Conservation (phyloP, 169 alveolate genomes). For the Plasmodium malariae region DNA sequence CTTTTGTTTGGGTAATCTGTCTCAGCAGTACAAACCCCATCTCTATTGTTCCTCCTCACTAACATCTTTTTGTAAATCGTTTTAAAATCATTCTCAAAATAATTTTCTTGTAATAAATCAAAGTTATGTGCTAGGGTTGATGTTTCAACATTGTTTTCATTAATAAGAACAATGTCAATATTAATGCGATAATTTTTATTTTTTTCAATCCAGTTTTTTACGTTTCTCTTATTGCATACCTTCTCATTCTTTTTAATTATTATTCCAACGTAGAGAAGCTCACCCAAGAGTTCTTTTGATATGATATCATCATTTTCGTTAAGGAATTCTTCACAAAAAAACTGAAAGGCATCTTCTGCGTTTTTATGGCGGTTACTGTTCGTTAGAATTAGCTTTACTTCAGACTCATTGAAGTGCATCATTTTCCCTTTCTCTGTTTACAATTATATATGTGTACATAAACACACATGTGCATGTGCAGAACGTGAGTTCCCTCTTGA, state of each 20-base stretch:
- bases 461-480: background rate
- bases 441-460: background rate
- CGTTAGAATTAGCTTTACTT: conserved; percentile 24
- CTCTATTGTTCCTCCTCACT: background rate
- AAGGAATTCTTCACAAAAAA: background rate
- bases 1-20: background rate
- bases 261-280: conserved; percentile 42
- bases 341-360: conserved; percentile 35
- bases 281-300: conserved; percentile 41
- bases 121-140: conserved; percentile 53
- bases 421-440: background rate
- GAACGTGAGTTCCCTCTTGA: background rate
- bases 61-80: conserved; percentile 1
- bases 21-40: background rate
- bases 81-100: conserved; percentile 20
- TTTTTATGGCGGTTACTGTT: conserved; percentile 36
- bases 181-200: conserved; percentile 4
- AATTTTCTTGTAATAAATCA: conserved; percentile 30
- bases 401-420: conserved; percentile 4
- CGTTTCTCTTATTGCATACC: background rate
- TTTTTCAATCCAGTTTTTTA: conserved; percentile 20
- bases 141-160: conserved; percentile 31
- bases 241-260: conserved; percentile 10
- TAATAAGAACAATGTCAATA: conserved; percentile 9
- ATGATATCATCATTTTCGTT: background rate